Base-by-base conservation (phyloP, 1,284 basidiomycete genomes). In the Sporisorium graminicola region DNA sequence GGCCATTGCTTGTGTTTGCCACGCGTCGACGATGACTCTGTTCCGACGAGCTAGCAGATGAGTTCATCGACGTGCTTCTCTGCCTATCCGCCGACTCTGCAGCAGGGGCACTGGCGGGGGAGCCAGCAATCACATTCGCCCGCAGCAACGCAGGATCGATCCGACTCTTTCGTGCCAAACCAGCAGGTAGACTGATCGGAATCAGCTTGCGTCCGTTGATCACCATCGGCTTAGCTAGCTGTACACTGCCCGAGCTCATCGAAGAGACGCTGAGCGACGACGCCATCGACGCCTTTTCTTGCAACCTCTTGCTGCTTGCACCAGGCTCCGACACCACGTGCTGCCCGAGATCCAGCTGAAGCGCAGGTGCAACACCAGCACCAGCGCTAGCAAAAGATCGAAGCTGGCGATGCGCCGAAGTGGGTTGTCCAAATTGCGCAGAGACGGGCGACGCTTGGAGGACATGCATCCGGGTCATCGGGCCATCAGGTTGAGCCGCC, bases 161-260 rank as follows among this genome's bases (percentile, higher is more conserved):
- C 18, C 52, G 52, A 24, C 8, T 49, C 37, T 46, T 57, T 14
- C 59, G 52, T 8, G 62, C 62, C 10, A 77, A 40, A 2, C 66
- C 66, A n/a, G 75, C 68, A 33, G 67, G 75, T 18, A 77, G 43
- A 43, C 64, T 74, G 67, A 77, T 74, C 14, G 67, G 71, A 22
- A 76, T 65, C 50, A 71, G 53, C 59, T 66, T 73, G 7, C 73
- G 59, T 5, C 73, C 73, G 26, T 70, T 70, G 52, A 75, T 64
- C 14, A 66, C 31, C 18, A 74, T 50, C 5, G 72, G 72, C 22
- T 65, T 68, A 14, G 65, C 59, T 5, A 44, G 55, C 33, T 64
- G 63, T 12, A 66, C 55, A 31, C 65, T 68, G 2, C 62, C 56
- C 5, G 58, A 62, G 56, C 71, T 65, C 5, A 53, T 50, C 37